Evolutionary conservation across 345 rosid genomes (phyloP).

Genomic region (Euphorbia pulcherrima): DNA sequence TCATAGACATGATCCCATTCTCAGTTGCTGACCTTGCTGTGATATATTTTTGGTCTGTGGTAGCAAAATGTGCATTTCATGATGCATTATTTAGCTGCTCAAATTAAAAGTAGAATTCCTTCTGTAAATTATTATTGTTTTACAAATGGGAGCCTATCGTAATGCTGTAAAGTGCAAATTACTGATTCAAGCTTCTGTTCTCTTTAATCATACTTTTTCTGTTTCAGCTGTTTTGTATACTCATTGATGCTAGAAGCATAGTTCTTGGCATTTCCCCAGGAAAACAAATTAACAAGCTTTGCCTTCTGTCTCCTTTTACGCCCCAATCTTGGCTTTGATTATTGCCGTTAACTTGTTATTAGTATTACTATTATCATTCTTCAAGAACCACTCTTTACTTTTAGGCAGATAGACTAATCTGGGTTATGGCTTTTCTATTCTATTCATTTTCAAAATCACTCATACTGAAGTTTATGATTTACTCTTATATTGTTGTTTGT

Average conservation of each 20-base stretch:
- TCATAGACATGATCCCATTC: not conserved
- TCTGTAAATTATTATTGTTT: not conserved
- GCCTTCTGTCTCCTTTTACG: too few species aligned
- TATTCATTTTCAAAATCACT: not conserved
- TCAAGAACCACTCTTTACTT: not conserved
- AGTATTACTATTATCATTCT: not conserved
- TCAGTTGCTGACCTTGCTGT: too few species aligned
- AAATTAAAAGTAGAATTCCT: not conserved
- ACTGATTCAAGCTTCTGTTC: not conserved
- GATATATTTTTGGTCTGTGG: not conserved
- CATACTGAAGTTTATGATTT: not conserved
- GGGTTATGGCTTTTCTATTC: not conserved
- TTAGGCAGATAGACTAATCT: not conserved
- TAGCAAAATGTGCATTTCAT: not conserved
- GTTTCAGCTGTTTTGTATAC: too few species aligned
- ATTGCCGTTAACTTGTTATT: too few species aligned
- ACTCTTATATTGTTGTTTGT: conserved; percentile 2
- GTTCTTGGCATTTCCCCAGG: too few species aligned
- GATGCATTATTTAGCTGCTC: not conserved
- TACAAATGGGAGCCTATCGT: not conserved
- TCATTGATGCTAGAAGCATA: too few species aligned
- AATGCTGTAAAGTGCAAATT: not conserved
- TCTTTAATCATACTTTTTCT: too few species aligned
- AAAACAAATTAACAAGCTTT: too few species aligned
- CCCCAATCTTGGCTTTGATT: not conserved